A percentile compares a stretch with the other conserved stretches of the same genome.
Evolutionary conservation across 2,329 filamentous ascomycete genomes (phyloP).

Genomic region (Ceratocystis huliohia): DNA sequence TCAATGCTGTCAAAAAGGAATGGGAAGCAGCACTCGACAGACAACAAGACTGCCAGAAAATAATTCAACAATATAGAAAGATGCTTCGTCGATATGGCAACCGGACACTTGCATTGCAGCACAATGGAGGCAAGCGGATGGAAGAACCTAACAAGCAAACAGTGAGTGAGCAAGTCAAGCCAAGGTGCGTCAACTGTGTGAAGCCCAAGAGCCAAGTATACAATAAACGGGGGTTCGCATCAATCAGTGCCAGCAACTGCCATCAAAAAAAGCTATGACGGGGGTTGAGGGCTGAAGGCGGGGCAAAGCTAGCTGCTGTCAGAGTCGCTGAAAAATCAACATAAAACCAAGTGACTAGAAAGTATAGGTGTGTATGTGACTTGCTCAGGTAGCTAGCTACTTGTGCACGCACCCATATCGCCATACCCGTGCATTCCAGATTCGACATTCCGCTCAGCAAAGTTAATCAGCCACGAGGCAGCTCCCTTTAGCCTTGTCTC

Average conservation of each 20-base stretch:
- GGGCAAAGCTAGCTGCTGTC: neutral
- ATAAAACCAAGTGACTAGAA: neutral
- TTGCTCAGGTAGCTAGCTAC: neutral
- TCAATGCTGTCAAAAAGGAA: neutral
- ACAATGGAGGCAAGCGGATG: neutral
- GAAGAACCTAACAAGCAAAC: neutral
- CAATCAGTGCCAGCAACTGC: slow-evolving; percentile 2
- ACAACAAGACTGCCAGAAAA: neutral
- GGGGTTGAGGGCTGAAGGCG: neutral
- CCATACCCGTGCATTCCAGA: neutral
- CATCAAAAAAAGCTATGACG: slow-evolving; percentile 1
- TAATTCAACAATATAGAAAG: slow-evolving; percentile 9
- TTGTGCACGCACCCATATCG: neutral
- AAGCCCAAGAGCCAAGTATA: neutral
- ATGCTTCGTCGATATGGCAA: slow-evolving; percentile 1
- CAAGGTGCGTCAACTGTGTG: too few relatives aligned
- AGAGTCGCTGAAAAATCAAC: neutral
- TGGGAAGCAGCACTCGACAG: neutral
- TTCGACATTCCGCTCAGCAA: neutral
- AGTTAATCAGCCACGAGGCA: neutral
- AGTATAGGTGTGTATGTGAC: neutral
- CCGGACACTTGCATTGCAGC: slow-evolving; percentile 6
- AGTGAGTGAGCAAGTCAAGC: too few relatives aligned
- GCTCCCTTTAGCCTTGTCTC: neutral
- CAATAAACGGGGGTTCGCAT: slow-evolving; percentile 6